Base-by-base conservation (phyloP, 2,329 filamentous ascomycete genomes). In the Diaporthe capsici region DNA sequence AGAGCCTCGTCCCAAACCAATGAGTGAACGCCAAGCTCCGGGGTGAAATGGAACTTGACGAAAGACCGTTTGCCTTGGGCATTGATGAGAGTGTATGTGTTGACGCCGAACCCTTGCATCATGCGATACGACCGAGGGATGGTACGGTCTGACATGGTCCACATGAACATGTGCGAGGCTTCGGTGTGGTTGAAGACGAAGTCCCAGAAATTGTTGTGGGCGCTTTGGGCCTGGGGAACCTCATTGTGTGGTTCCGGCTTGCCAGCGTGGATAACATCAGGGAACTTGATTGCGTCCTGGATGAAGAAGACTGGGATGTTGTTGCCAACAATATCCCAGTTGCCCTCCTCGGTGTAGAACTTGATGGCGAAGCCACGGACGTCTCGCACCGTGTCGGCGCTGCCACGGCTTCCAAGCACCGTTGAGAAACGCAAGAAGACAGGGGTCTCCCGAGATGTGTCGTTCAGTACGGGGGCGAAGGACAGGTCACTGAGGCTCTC, bases 61-160 rank as follows among this genome's bases (percentile, higher is more conserved):
- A 95, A 95, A 74, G 90, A 87, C 1, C 92, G 88, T 81, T 94
- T 90, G 31, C 93, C 93, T 78, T 93, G 88, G 34, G 88, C 89
- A 76, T 95, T 95, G 76, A 88, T 86, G 2, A 95, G 87, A 0
- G 90, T 93, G 80, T 88, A 96, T 0, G 94, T 96, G 83, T 96
- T 95, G 79, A 96, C 94, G 72, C 94, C 94, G 75, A 96, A 96
- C 0, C 94, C 94, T 79, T 96, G 93, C 93, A 96, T 95, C 93
- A 95, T 95, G 34, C 94, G 91, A 84, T 89, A 95, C 0, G 92
- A 94, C 3, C 93, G 90, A 1, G 94, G 94, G 74, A 95, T 95
- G 0, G 88, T 88, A 39, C 93, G 89, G 81, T 95, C 94, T 12
- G 91, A 93, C 92, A 95, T 94, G 42, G 91, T 86, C 94, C 94